Base-by-base conservation (phyloP, 1,284 basidiomycete species). In the Austropuccinia psidii region DNA sequence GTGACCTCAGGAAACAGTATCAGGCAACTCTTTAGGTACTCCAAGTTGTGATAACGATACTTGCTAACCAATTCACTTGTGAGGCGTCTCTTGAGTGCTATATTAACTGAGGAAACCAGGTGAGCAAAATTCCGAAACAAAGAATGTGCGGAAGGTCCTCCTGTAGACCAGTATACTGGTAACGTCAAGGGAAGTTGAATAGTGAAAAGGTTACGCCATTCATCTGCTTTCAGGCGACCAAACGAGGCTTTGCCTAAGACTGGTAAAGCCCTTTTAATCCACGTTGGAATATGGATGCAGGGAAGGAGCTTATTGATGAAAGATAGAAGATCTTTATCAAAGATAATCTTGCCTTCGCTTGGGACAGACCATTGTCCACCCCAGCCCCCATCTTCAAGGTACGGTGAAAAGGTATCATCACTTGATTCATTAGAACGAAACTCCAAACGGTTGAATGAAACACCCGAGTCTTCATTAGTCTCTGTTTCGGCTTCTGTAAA, bases 181-280 rank as follows among this genome's bases (percentile, higher is more conserved):
- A 73, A 33, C 6, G 64, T 27, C 9, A 73, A 24, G 6, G 60
- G 60, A 1, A 73, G 60, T 35, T 64, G 60, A 21, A 77, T 72
- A 7, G 69, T 73, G 5, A 52, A 41, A 4, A 75, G 13, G 4
- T 62, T 62, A 8, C 73, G 54, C 69, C 76, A 77, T 52, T 77
- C 75, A 24, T 76, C 66, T 3, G 76, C 76, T 45, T 72, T 76
- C 2, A 76, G 75, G 27, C 50, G 50, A 21, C 74, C 76, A 57
- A 75, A 72, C 0, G 47, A 49, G 8, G 54, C 54, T 15, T 62
- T 58, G 0, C 72, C 76, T 24, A 77, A 60, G 1, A 35, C 15
- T 1, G 52, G 75, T 0, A 68, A 47, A 0, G 61, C 55, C 8
- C 24, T 21, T n/a, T 73, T 74, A 27, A 77, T 33, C 60, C 50